Conservation (phyloP, 148 eudicot species). For the Diospyros kaki region DNA sequence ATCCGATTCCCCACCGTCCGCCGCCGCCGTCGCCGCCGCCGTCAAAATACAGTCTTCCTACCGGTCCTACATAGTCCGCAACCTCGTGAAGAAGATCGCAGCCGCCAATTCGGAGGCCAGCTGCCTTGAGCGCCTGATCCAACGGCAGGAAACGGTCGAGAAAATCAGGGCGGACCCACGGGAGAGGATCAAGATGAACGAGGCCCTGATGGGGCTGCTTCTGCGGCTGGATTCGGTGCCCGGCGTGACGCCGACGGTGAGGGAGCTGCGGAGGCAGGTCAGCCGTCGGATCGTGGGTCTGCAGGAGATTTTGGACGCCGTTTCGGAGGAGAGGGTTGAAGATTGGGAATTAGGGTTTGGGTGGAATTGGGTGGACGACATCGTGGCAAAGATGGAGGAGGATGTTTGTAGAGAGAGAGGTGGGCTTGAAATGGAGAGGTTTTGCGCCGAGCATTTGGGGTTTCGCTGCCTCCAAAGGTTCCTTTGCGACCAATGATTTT, state of each 20-base stretch:
- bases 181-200: slow-evolving; percentile 61
- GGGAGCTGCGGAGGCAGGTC: slow-evolving; percentile 59
- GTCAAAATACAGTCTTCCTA: slow-evolving; percentile 71
- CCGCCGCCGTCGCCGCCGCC: slow-evolving; percentile 39
- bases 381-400: slow-evolving; percentile 48
- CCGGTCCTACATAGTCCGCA: slow-evolving; percentile 49
- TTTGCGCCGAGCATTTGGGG: slow-evolving; percentile 70
- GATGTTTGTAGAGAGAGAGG: slow-evolving; percentile 68
- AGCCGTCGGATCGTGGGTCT: slow-evolving; percentile 84
- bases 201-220: slow-evolving; percentile 61
- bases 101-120: slow-evolving; percentile 43
- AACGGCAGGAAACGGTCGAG: slow-evolving; percentile 86
- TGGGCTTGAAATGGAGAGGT: slow-evolving; percentile 66
- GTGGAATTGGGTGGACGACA: slow-evolving; percentile 58
- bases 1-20: slow-evolving; percentile 6
- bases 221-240: slow-evolving; percentile 72
- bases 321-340: slow-evolving; percentile 31
- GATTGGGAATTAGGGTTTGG: slow-evolving; percentile 37
- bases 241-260: slow-evolving; percentile 53
- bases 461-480: slow-evolving; percentile 82
- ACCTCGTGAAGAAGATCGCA: slow-evolving; percentile 44
- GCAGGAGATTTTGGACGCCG: slow-evolving; percentile 78
- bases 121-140: slow-evolving; percentile 56
- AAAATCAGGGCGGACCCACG: slow-evolving; percentile 39
- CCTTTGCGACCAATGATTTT: slow-evolving; percentile 42